Percentiles rank a stretch among this genome's conserved stretches.
phyloP scores from a whole-genome alignment of 2,329 filamentous ascomycete genomes.

The Diplodia intermedia region DNA sequence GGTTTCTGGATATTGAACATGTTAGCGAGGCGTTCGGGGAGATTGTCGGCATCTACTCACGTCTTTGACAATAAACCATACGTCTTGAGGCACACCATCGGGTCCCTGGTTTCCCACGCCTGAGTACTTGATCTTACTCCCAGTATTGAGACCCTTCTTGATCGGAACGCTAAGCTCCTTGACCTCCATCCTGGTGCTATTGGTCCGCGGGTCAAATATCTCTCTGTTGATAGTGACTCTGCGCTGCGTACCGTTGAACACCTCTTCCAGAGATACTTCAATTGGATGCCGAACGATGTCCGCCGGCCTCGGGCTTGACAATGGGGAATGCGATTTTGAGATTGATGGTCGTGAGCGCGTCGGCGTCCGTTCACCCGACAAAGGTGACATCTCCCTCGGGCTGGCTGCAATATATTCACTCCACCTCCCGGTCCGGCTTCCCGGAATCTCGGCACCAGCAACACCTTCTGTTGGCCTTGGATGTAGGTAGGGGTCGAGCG shows the following conservation, averaged over 20 bases:
- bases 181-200: constrained; percentile 85
- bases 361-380: constrained; percentile 2
- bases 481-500: neutral
- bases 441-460: neutral
- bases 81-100: constrained; percentile 91
- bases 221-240: constrained; percentile 99
- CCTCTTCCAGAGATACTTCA: constrained; percentile 82
- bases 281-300: constrained; percentile 81
- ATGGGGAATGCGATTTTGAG: neutral
- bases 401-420: neutral
- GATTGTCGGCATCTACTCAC: constrained; percentile 58
- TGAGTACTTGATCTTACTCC: constrained; percentile 97
- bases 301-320: neutral
- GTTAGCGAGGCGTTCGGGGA: constrained; percentile 36
- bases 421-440: neutral
- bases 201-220: constrained; percentile 79
- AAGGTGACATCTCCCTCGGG: constrained; percentile 15
- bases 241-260: constrained; percentile 86
- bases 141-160: constrained; percentile 92
- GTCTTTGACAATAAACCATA: constrained; percentile 95
- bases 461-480: neutral
- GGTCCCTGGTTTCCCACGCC: constrained; percentile 92
- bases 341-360: neutral
- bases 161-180: constrained; percentile 93
- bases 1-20: constrained; percentile 69